Evolutionary conservation across 495 filamentous ascomycete genomes (phyloP).

Genomic region (Trichocladium antarcticum): DNA sequence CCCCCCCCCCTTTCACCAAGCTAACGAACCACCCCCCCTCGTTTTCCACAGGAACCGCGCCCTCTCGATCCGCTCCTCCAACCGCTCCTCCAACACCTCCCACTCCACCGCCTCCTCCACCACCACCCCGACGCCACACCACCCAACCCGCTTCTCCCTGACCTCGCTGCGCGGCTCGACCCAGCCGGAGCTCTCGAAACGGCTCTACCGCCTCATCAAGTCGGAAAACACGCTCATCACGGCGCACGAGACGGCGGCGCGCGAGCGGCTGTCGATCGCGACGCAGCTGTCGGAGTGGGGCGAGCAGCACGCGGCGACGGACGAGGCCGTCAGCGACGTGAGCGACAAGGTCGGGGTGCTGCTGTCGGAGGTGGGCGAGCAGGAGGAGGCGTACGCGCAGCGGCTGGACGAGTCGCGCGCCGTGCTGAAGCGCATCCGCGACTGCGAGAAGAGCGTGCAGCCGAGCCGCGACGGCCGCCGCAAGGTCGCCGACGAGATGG

Average conservation of each 20-base stretch:
- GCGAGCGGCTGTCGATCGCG: slow-evolving; percentile 71
- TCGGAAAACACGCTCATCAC: slow-evolving; percentile 73
- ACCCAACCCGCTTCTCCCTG: slow-evolving; percentile 51
- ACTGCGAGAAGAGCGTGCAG: slow-evolving; percentile 88
- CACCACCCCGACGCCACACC: slow-evolving; percentile 38
- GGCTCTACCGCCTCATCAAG: slow-evolving; percentile 84
- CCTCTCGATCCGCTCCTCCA: slow-evolving; percentile 35
- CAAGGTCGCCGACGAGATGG: slow-evolving; percentile 84
- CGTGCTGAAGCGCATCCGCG: slow-evolving; percentile 77
- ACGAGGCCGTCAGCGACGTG: slow-evolving; percentile 78
- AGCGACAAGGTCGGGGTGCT: slow-evolving; percentile 91
- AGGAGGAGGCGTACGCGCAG: slow-evolving; percentile 79
- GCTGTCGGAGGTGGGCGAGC: slow-evolving; percentile 79
- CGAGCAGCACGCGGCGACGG: slow-evolving; percentile 56
- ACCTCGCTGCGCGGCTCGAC: slow-evolving; percentile 67
- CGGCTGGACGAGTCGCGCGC: slow-evolving; percentile 72
- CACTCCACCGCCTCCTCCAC: slow-evolving; percentile 20
- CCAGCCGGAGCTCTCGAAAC: slow-evolving; percentile 74
- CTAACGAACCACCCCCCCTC: neutral
- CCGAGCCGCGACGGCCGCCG: slow-evolving; percentile 73
- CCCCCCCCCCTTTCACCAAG: neutral
- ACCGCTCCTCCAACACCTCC: slow-evolving; percentile 26
- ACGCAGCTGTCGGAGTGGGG: slow-evolving; percentile 95
- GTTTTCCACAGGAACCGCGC: slow-evolving; percentile 46
- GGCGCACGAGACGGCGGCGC: slow-evolving; percentile 69